Percentiles rank a stretch among this genome's conserved stretches.
These are phyloP conservation scores for Fraxinus ornus DNA, from an alignment of 305 asterid species.

Conservation along the genomic window DNA sequence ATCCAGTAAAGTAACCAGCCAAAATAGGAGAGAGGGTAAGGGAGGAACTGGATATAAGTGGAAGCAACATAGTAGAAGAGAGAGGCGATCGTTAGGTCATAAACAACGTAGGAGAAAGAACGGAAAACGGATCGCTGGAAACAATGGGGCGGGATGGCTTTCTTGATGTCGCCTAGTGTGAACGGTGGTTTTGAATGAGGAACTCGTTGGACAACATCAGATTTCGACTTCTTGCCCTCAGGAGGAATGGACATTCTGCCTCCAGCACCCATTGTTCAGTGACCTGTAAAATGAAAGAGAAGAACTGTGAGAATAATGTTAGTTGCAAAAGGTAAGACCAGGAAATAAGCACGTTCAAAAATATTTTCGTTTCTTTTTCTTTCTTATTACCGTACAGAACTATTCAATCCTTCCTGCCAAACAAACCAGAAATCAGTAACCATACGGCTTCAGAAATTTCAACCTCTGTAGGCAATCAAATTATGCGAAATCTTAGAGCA, in stretches of 20 bases:
- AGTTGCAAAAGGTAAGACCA: neutral
- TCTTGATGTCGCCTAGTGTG: constrained; percentile 41
- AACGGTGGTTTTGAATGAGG: constrained; percentile 45
- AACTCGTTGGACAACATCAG: constrained; percentile 33
- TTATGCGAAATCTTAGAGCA: neutral
- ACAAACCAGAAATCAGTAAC: neutral
- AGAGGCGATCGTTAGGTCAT: constrained; percentile 37
- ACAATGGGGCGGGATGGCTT: constrained; percentile 50
- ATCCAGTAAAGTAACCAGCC: constrained; percentile 50
- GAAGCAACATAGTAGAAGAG: constrained; percentile 40
- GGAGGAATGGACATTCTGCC: constrained; percentile 40
- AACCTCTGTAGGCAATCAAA: neutral
- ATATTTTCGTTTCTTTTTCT: neutral
- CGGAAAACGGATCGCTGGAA: constrained; percentile 42
- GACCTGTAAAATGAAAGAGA: constrained; percentile 20
- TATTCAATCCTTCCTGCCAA: neutral
- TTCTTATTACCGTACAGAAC: neutral
- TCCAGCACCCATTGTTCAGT: constrained; percentile 45
- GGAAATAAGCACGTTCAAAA: neutral
- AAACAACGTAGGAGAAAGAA: constrained; percentile 44
- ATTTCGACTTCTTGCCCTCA: constrained; percentile 23
- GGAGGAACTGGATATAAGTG: constrained; percentile 37
- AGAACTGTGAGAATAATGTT: neutral
- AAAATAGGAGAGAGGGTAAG: constrained; percentile 31
- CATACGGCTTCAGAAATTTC: neutral